Conservation (phyloP, 768 basidiomycete species). For the Boletus subcaerulescens region DNA sequence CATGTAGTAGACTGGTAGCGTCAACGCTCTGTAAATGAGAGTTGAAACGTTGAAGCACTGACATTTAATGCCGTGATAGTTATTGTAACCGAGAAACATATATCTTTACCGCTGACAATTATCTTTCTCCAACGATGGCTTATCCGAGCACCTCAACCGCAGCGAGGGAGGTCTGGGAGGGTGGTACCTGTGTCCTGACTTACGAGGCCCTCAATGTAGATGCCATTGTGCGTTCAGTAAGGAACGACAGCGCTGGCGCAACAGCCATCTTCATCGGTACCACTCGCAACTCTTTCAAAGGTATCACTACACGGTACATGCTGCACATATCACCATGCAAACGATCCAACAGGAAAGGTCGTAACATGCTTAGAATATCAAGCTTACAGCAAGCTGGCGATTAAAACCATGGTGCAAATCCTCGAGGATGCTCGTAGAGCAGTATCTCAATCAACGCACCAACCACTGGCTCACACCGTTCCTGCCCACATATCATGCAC, state of each 20-base stretch:
- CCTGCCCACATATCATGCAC: slow-evolving; percentile 53
- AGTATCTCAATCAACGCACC: slow-evolving; percentile 44
- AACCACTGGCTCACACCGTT: slow-evolving; percentile 21
- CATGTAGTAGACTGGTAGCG: slow-evolving; percentile 4
- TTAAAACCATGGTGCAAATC: slow-evolving; percentile 71
- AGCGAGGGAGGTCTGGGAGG: slow-evolving; percentile 24
- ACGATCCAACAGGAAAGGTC: slow-evolving; percentile 48
- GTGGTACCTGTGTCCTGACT: slow-evolving; percentile 49
- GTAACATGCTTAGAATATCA: slow-evolving; percentile 80
- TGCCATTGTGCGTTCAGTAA: slow-evolving; percentile 58
- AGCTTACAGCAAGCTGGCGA: slow-evolving; percentile 76
- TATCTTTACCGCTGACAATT: neutral
- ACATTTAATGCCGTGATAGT: too few species aligned
- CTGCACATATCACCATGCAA: slow-evolving; percentile 2
- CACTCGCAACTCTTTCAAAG: slow-evolving; percentile 83
- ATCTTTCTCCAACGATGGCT: slow-evolving; percentile 11
- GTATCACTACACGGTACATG: slow-evolving; percentile 33
- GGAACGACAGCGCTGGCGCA: slow-evolving; percentile 65
- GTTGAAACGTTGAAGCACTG: too few species aligned
- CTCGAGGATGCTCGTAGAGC: slow-evolving; percentile 43
- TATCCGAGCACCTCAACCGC: slow-evolving; percentile 26
- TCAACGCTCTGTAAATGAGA: too few species aligned
- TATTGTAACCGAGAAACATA: neutral
- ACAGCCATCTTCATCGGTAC: slow-evolving; percentile 79
- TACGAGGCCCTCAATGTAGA: slow-evolving; percentile 55